Evolutionary conservation across 2,329 filamentous ascomycete species (phyloP).

Genomic region (Trichoderma endophyticum): DNA sequence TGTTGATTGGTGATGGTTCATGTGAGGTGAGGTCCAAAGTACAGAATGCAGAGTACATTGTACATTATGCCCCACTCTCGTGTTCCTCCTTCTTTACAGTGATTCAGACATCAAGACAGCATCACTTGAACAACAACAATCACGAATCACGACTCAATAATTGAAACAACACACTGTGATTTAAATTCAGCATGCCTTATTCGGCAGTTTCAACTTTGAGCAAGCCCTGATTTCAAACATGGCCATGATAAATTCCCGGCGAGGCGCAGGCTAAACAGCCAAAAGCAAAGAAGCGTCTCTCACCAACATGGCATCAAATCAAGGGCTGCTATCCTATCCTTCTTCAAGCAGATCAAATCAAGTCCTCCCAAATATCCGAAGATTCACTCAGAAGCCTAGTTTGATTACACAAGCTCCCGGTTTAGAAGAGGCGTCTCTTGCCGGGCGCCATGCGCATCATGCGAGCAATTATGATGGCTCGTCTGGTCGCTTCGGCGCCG

Average conservation of each 20-base stretch:
- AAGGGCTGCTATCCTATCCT: background rate
- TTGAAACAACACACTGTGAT: background rate
- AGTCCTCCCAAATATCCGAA: background rate
- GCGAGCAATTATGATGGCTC: slow-evolving; percentile 21
- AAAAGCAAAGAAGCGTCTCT: background rate
- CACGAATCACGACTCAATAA: background rate
- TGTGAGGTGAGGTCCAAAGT: background rate
- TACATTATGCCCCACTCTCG: background rate
- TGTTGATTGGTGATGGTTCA: background rate
- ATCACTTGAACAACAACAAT: background rate
- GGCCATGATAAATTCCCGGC: background rate
- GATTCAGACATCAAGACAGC: background rate
- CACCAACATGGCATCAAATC: background rate
- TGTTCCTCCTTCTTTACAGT: background rate
- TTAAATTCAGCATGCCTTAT: background rate
- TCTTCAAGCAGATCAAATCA: background rate
- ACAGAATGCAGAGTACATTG: no score
- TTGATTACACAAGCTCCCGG: no score
- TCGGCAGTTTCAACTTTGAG: background rate
- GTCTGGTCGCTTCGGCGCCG: slow-evolving; percentile 25
- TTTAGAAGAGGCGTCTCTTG: slow-evolving; percentile 24
- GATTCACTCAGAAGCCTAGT: background rate
- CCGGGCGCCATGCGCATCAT: slow-evolving; percentile 12
- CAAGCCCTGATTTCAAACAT: background rate
- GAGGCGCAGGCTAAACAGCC: background rate